Evolutionary conservation across 768 basidiomycete species (phyloP).

Genomic region (Phaffia australis): DNA sequence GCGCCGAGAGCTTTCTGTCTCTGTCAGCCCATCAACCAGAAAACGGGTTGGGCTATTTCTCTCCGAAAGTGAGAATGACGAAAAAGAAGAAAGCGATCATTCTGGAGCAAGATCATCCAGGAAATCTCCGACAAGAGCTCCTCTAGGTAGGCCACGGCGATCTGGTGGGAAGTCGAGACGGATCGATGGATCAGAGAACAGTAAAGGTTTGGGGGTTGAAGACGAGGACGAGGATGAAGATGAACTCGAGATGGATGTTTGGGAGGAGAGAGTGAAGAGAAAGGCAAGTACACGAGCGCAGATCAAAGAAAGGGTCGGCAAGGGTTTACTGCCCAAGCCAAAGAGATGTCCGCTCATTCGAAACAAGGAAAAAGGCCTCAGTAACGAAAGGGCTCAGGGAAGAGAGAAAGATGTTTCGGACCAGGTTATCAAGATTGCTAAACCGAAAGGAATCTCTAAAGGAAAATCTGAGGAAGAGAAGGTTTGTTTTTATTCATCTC

Average conservation of each 20-base stretch:
- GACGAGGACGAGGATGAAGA: not conserved
- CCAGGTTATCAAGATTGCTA: not conserved
- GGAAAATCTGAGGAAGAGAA: constrained; percentile 15
- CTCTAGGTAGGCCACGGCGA: too few species aligned
- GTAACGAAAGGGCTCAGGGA: not conserved
- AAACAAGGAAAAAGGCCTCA: not conserved
- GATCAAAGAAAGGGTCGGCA: not conserved
- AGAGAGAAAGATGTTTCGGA: not conserved
- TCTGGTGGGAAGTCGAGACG: too few species aligned
- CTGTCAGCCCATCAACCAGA: too few species aligned
- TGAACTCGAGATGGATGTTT: constrained; percentile 15
- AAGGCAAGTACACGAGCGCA: not conserved
- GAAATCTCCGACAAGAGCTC: too few species aligned
- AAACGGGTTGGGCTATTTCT: too few species aligned
- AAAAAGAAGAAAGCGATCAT: too few species aligned
- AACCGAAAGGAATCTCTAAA: not conserved
- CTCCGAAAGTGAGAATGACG: too few species aligned
- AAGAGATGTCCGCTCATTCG: constrained; percentile 4
- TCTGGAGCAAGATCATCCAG: too few species aligned
- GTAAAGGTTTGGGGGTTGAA: too few species aligned
- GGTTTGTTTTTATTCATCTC: not conserved
- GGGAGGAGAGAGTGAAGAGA: constrained; percentile 6
- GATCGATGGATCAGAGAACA: too few species aligned
- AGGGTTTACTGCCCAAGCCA: not conserved
- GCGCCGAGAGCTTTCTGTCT: too few species aligned